A percentile compares a stretch with the other conserved stretches of the same genome.
These are phyloP conservation scores for Nicotiana rustica DNA, from an alignment of 305 asterid genomes.

Conservation along the genomic window DNA sequence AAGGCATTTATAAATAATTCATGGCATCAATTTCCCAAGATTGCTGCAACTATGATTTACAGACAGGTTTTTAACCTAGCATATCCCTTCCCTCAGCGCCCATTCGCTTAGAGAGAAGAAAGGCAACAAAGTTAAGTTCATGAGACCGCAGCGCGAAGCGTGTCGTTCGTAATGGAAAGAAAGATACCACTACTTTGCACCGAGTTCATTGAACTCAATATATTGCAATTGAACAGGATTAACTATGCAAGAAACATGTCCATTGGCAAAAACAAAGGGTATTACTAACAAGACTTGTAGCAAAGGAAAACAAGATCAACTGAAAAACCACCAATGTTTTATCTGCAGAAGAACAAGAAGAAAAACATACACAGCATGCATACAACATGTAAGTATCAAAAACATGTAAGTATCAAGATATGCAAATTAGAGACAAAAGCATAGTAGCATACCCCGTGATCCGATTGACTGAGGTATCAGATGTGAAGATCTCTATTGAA, in stretches of 20 bases:
- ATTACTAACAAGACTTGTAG: not conserved
- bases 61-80: too few species aligned
- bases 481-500: conserved; percentile 73
- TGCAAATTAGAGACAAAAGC: not conserved
- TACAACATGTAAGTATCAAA: not conserved
- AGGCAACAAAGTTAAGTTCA: too few species aligned
- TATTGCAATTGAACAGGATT: not conserved
- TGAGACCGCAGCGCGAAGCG: too few species aligned
- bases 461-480: conserved; percentile 67
- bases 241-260: not conserved
- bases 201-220: not conserved
- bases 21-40: not conserved
- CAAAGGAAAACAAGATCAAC: not conserved
- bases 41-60: not conserved
- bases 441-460: conserved; percentile 80
- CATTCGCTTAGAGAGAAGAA: too few species aligned
- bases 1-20: not conserved
- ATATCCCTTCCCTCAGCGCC: too few species aligned
- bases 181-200: too few species aligned
- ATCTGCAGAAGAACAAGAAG: not conserved
- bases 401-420: not conserved
- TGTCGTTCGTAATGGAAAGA: too few species aligned
- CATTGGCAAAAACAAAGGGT: not conserved
- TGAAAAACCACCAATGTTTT: not conserved
- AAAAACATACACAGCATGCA: not conserved